These are phyloP conservation scores for Claviceps purpurea DNA, from an alignment of 2,329 filamentous ascomycete genomes.

Conservation along the genomic window DNA sequence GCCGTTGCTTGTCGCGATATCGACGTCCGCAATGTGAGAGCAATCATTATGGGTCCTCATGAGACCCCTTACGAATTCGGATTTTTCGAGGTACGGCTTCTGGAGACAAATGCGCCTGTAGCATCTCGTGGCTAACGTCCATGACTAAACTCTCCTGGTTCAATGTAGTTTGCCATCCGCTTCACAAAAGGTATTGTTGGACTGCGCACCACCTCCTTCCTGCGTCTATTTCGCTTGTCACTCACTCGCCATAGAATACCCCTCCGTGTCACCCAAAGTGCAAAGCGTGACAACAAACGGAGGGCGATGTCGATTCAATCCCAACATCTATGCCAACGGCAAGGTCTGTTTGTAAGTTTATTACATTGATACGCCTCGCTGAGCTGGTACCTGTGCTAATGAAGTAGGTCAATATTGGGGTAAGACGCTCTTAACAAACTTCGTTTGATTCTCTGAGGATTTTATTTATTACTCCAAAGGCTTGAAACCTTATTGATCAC, in stretches of 20 bases:
- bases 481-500: background rate
- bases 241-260: slow-evolving; percentile 53
- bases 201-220: background rate
- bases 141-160: background rate
- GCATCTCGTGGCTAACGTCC: background rate
- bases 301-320: slow-evolving; percentile 85
- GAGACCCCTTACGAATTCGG: slow-evolving; percentile 95
- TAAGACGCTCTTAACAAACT: slow-evolving; percentile 25
- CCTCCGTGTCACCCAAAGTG: slow-evolving; percentile 48
- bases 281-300: slow-evolving; percentile 72
- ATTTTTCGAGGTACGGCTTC: slow-evolving; percentile 68
- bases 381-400: background rate
- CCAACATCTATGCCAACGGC: slow-evolving; percentile 85
- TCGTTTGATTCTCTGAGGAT: background rate
- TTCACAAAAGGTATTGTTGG: slow-evolving; percentile 53
- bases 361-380: background rate
- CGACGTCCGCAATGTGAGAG: slow-evolving; percentile 78
- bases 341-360: slow-evolving; percentile 76
- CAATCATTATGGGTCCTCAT: slow-evolving; percentile 81
- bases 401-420: slow-evolving; percentile 66
- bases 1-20: slow-evolving; percentile 77
- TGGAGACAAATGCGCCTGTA: background rate
- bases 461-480: background rate
- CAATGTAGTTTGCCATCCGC: slow-evolving; percentile 54
- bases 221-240: background rate